Base-by-base conservation (phyloP, 2,329 filamentous ascomycete genomes). In the Bipolaris bicolor region DNA sequence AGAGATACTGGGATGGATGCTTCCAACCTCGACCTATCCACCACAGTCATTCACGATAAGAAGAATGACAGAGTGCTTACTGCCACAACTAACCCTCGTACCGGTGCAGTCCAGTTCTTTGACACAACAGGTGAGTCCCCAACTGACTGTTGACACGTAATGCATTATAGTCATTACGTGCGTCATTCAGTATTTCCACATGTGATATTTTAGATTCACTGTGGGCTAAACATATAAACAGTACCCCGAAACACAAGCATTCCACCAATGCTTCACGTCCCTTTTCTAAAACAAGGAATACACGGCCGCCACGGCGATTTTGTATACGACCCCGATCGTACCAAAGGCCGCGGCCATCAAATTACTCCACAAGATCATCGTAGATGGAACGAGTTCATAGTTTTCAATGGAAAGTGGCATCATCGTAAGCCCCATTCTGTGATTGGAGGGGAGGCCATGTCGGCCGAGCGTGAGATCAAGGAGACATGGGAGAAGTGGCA, bases 261-360 rank as follows among this genome's bases (percentile, higher is more conserved):
- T 18, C 11, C 22, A n/a, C 22, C 39, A 20, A 3, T 39, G 13
- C 22, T n/a, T 15, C n/a, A 36, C 20, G 4, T 11, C 11, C 57
- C 60, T 0, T 72, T 62, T 43, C 50, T 69, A 7, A 70, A 71
- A 33, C 11, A 56, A 6, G 69, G 70, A 5, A 47, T 15, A 3
- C 71, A 73, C 43, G 69, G 71, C 3, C 57, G 56, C 0, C 40
- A 49, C 4, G 68, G 58, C 5, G 61, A 67, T 20, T 72, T 63
- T 1, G 46, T 56, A 6, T 24, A 41, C 11, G 69, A 72, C 20
- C 39, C 47, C 4, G 63, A 65, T 43, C 53, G 64, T 2, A 18
- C 11, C 2, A 69, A 65, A 1, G 71, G 68, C 1, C 16, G 43
- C 7, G 69, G 71, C 1, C 71, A 73, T 39, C 52, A 51, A 7